These are phyloP conservation scores for Sphagnum magellanicum DNA, from an alignment of 228 moss, liverwort and hornwort genomes.

Conservation along the genomic window DNA sequence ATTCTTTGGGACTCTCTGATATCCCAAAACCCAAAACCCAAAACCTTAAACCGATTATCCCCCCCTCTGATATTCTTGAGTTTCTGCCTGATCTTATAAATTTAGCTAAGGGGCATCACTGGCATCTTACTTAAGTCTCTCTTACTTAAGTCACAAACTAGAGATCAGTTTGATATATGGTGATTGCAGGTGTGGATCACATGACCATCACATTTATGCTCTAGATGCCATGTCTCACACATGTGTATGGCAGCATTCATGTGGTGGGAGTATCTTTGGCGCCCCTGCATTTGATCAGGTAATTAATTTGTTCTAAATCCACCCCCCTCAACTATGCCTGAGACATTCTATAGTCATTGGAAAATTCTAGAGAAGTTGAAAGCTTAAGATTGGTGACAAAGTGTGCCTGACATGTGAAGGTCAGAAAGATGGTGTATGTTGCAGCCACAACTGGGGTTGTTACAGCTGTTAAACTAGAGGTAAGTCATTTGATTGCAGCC, in stretches of 20 bases:
- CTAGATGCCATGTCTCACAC: conserved; percentile 20
- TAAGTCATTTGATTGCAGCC: background rate
- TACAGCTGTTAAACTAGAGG: conserved; percentile 25
- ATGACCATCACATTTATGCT: conserved; percentile 36
- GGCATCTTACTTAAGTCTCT: no score
- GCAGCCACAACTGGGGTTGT: conserved; percentile 31
- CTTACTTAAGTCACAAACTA: no score
- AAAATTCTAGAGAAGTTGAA: no score
- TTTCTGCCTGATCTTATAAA: no score
- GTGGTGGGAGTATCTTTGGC: conserved; percentile 42
- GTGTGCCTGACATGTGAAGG: conserved; percentile 12
- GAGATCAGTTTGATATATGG: background rate
- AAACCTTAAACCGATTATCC: no score
- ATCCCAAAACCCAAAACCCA: no score
- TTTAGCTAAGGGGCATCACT: no score
- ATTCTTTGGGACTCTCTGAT: no score
- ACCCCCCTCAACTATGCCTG: no score
- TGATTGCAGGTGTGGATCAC: conserved; percentile 38
- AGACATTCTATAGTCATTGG: no score
- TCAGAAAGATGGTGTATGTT: conserved; percentile 18
- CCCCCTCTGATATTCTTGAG: no score
- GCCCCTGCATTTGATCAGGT: conserved; percentile 41
- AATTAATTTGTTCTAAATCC: no score
- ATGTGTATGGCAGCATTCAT: conserved; percentile 28
- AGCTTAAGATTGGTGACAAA: background rate